Evolutionary conservation across 768 basidiomycete species (phyloP), one percentile per base, ranked within the genome.

Genomic region (Mycena venus): DNA sequence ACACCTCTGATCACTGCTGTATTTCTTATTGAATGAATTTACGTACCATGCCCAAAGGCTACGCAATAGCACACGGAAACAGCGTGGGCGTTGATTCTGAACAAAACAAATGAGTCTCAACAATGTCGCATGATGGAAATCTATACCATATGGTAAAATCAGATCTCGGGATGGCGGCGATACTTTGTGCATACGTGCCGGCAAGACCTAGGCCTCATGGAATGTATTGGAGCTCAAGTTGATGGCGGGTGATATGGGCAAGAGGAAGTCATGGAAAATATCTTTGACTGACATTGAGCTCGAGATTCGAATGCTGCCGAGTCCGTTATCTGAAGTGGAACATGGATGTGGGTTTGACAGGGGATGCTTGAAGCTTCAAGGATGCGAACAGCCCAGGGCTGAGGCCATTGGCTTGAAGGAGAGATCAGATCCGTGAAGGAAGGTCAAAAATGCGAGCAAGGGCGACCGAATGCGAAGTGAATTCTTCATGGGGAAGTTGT

Each of bases 291-390:
- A 58, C 55, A 58, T 58, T 55, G 55, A 58, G 55, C 55, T 32
- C 29, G 32, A 40, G 59, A 60, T 60, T 60, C 12, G 36, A 60
- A 60, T 60, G 59, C 59, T 25, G 36, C 36, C 36, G 23, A 60
- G 59, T 60, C 36, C 59, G 34, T 38, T 42, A 36, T 38, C 59
- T 40, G 59, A 60, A 60, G 59, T 60, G 14, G 36, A 60, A 60
- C 59, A 40, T 60, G 59, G 59, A 60, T 34, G 59, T 60, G 36
- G n/a, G 59, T 60, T 60, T 60, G 59, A 60, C 59, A 32, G 36
- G 36, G 59, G 9, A 60, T 60, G n/a, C 1, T 40, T 60, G 36
- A 60, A 60, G 59, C 14, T 25, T 60, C 15, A 36, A 60, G 36
- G 59, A 60, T 60, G 59, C 14, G 36, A 60, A 60, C 59, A 59